Base-by-base conservation (phyloP, 2,329 filamentous ascomycete genomes). In the Didymella pomorum region DNA sequence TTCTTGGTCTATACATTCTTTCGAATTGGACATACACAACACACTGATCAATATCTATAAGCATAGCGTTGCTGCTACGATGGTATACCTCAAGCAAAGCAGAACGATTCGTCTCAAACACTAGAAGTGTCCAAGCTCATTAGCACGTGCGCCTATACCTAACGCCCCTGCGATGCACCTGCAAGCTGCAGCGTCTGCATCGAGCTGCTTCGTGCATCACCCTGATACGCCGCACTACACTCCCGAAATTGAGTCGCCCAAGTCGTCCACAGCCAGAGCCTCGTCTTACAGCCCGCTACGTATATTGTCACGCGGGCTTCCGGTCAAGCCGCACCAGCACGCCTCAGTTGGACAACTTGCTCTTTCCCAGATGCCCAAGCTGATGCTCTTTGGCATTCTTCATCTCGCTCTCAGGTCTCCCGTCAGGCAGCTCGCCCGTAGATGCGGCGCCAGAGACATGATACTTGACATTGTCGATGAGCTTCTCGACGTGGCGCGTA, bases 351-450 rank as follows among this genome's bases (percentile, higher is more conserved):
- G 51, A 60, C 21, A 53, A n/a, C 41, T 50, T 55, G 20, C 28
- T 55, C 51, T 59, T 67, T 18, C 65, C 64, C 46, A 76, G 42
- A 55, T 76, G 74, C 2, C 72, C 72, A 21, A 78, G 45, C 4
- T 51, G 54, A 58, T 77, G 75, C 44, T 74, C 72, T 20, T 73
- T 75, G 2, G 70, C 67, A 20, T 70, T 69, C 48, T 76, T 71
- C 66, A 79, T 68, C 45, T 81, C 70, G 8, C 71, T 67, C 60
- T 80, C 78, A 11, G 78, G 76, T 23, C 68, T 67, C 2, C 80
- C 79, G 35, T 71, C 79, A 0, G 80, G 79, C 4, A 81, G 67
- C n/a, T 78, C 75, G n/a, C 70, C 64, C 1, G 79, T 81, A 0
- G 73, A 72, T 11, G 78, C 66, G n/a, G 67, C 66, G 9, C 66